phyloP scores from a whole-genome alignment of 148 eudicot species.

The Drosera capensis region DNA sequence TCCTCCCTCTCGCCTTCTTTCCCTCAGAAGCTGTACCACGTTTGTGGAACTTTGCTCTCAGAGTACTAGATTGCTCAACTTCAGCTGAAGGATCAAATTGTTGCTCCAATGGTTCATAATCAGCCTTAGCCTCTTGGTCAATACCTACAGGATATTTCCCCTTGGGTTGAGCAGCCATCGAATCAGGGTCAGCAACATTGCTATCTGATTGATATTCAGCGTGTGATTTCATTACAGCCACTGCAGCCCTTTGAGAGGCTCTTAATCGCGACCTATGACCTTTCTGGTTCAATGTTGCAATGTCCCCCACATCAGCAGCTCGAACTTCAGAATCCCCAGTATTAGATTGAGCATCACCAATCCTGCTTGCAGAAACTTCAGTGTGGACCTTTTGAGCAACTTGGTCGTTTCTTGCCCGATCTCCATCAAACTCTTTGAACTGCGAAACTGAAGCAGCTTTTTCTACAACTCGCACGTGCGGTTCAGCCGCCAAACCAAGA shows the following conservation, averaged over 20 bases:
- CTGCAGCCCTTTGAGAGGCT: constrained; percentile 20
- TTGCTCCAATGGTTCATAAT: constrained; percentile 20
- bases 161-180: constrained; percentile 26
- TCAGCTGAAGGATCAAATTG: constrained; percentile 18
- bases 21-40: constrained; percentile 26
- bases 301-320: constrained; percentile 13
- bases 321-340: background rate
- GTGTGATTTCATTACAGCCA: constrained; percentile 14
- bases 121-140: constrained; percentile 21
- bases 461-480: constrained; percentile 7
- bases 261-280: constrained; percentile 12
- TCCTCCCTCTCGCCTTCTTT: constrained; percentile 22
- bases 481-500: constrained; percentile 13
- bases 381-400: constrained; percentile 6
- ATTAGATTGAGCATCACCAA: background rate
- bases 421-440: background rate
- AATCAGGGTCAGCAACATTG: too few relatives aligned
- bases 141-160: constrained; percentile 19
- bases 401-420: constrained; percentile 9
- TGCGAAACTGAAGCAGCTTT: constrained; percentile 8
- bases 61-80: constrained; percentile 28
- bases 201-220: constrained; percentile 10
- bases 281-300: constrained; percentile 13
- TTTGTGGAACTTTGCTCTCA: constrained; percentile 32
- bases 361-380: constrained; percentile 5